Percentiles rank a stretch among this genome's conserved stretches.
Evolutionary conservation across 2,329 filamentous ascomycete species (phyloP).

Genomic region (Fusarium incarnatum): DNA sequence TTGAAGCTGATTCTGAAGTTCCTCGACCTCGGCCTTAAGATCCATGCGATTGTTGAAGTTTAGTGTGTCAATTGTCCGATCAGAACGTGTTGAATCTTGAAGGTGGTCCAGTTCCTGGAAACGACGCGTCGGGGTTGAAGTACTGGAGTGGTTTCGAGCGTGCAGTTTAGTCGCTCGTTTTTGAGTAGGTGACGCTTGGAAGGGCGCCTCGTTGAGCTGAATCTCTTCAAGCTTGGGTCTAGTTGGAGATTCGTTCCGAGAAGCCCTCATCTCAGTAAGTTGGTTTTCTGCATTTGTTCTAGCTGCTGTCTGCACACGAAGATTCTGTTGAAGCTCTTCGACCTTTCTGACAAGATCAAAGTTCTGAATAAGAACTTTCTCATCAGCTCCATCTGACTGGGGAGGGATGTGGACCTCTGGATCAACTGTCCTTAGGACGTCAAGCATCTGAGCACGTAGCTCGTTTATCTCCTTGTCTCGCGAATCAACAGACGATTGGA

Average conservation of each 20-base stretch:
- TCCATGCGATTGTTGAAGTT: slow-evolving; percentile 92
- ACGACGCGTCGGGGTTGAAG: slow-evolving; percentile 81
- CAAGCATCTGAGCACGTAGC: slow-evolving; percentile 81
- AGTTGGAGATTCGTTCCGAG: slow-evolving; percentile 76
- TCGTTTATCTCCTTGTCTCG: slow-evolving; percentile 85
- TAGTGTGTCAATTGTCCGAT: slow-evolving; percentile 83
- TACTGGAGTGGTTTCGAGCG: slow-evolving; percentile 73
- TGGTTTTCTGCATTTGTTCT: slow-evolving; percentile 86
- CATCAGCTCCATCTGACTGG: slow-evolving; percentile 68
- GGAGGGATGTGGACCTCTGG: slow-evolving; percentile 75
- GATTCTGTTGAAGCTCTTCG: slow-evolving; percentile 87
- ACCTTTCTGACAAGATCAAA: slow-evolving; percentile 89
- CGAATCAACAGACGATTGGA: slow-evolving; percentile 82
- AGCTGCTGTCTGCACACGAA: slow-evolving; percentile 84
- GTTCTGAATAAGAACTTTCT: slow-evolving; percentile 76
- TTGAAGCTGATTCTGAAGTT: slow-evolving; percentile 93
- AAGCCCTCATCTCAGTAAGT: slow-evolving; percentile 79
- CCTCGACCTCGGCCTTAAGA: slow-evolving; percentile 87
- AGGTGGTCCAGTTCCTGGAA: slow-evolving; percentile 69
- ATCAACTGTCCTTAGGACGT: slow-evolving; percentile 88
- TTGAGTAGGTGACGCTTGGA: slow-evolving; percentile 79
- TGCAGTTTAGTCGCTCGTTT: slow-evolving; percentile 68
- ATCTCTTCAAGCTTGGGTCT: slow-evolving; percentile 88
- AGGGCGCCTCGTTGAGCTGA: slow-evolving; percentile 81
- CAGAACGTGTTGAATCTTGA: slow-evolving; percentile 84